These are phyloP conservation scores for Phytophthora cryptogea DNA, from an alignment of 352 stramenopile species.

Conservation along the genomic window DNA sequence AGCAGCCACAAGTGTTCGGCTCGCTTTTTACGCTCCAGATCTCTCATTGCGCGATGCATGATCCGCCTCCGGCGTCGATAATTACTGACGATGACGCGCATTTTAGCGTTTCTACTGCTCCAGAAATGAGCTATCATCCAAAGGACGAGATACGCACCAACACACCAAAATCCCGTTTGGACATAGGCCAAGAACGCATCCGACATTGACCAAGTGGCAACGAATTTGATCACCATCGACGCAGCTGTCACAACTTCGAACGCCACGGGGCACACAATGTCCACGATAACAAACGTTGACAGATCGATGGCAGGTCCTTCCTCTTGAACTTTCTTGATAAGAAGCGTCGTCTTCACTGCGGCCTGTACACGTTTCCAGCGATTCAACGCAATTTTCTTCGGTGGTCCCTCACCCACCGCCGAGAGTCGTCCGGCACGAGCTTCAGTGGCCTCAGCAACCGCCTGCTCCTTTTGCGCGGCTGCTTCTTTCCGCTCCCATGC, in stretches of 20 bases:
- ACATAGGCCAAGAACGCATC: slow-evolving; percentile 75
- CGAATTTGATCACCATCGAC: slow-evolving; percentile 54
- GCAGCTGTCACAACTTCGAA: slow-evolving; percentile 68
- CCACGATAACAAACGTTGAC: slow-evolving; percentile 77
- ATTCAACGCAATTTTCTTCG: slow-evolving; percentile 32
- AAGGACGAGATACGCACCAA: slow-evolving; percentile 60
- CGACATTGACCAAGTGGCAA: slow-evolving; percentile 57
- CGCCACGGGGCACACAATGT: slow-evolving; percentile 72
- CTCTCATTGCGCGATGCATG: slow-evolving; percentile 53
- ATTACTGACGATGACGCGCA: slow-evolving; percentile 76
- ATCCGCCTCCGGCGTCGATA: slow-evolving; percentile 67
- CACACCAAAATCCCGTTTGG: slow-evolving; percentile 66
- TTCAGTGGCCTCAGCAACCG: slow-evolving; percentile 23
- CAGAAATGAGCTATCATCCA: slow-evolving; percentile 83
- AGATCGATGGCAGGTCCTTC: slow-evolving; percentile 66
- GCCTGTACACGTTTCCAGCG: slow-evolving; percentile 62
- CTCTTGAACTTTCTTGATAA: slow-evolving; percentile 62
- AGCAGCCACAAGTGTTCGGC: slow-evolving; percentile 72
- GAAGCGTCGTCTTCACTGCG: slow-evolving; percentile 57
- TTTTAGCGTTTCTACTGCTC: slow-evolving; percentile 78
- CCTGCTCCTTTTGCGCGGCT: slow-evolving; percentile 31
- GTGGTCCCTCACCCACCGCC: slow-evolving; percentile 8
- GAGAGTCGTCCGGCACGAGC: slow-evolving; percentile 19
- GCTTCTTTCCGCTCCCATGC: slow-evolving; percentile 42
- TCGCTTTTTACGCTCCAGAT: slow-evolving; percentile 64